Evolutionary conservation across 2,329 filamentous ascomycete species (phyloP).

Genomic region (Pseudonectria foliicola): DNA sequence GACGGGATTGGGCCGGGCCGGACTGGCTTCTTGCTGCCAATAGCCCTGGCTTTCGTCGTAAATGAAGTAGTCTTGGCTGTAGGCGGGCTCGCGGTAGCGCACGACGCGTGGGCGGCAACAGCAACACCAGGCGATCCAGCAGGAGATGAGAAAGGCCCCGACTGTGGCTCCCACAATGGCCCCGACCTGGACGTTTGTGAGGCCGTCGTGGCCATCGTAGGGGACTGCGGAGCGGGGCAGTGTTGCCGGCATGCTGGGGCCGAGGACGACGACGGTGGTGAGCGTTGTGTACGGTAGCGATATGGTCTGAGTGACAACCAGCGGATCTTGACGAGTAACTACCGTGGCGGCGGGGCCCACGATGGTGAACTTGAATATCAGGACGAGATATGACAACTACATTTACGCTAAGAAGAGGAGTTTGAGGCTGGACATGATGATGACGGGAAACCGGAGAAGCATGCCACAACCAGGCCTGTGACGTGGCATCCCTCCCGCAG

Average conservation of each 20-base stretch:
- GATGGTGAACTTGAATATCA: background rate
- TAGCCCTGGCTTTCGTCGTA: constrained; percentile 9
- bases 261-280: constrained; percentile 27
- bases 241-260: constrained; percentile 7
- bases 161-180: constrained; percentile 34
- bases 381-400: no score
- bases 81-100: background rate
- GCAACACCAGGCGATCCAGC: constrained; percentile 28
- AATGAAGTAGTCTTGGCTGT: constrained; percentile 4
- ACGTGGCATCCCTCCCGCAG: no score
- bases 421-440: no score
- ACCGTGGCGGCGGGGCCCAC: constrained; percentile 7
- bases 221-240: constrained; percentile 8
- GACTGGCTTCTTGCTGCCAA: background rate
- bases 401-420: no score
- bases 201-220: constrained; percentile 13
- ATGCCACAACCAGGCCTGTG: no score
- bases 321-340: constrained; percentile 18
- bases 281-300: constrained; percentile 28
- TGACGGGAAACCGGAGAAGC: no score
- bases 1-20: no score
- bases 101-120: constrained; percentile 6
- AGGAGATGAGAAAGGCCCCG: constrained; percentile 28
- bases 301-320: constrained; percentile 32
- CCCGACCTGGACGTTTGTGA: constrained; percentile 32